Conservation (phyloP, 352 stramenopile genomes). For the Globisporangium heterothallicum region DNA sequence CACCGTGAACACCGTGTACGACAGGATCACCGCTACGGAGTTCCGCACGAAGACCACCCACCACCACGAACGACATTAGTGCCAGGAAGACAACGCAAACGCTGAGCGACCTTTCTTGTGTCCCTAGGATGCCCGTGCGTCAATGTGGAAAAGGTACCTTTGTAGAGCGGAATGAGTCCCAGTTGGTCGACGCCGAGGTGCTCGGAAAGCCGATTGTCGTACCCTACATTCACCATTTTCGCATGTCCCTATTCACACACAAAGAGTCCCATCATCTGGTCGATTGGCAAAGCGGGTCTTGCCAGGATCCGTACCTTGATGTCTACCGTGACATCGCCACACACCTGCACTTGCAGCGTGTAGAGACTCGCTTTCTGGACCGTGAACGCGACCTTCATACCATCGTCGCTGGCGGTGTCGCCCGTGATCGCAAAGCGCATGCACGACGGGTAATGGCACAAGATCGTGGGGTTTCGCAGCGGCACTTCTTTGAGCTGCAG, state of each 20-base stretch:
- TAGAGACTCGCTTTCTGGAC: conserved; percentile 43
- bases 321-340: conserved; percentile 40
- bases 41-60: neutral
- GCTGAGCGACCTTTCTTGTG: too few species aligned
- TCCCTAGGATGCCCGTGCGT: too few species aligned
- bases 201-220: conserved; percentile 45
- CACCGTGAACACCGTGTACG: conserved; percentile 33
- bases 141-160: too few species aligned
- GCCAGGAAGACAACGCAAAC: neutral
- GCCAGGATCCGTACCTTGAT: conserved; percentile 22
- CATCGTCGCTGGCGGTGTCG: neutral
- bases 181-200: conserved; percentile 60
- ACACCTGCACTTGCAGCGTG: conserved; percentile 58
- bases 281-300: neutral
- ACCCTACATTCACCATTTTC: conserved; percentile 54
- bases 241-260: conserved; percentile 19
- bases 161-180: conserved; percentile 49
- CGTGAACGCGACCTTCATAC: conserved; percentile 21
- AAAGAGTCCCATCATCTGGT: neutral
- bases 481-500: conserved; percentile 54
- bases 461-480: conserved; percentile 40
- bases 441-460: conserved; percentile 54
- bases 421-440: conserved; percentile 22
- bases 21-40: conserved; percentile 33
- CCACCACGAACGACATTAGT: neutral